Evolutionary conservation across 768 basidiomycete species (phyloP), one percentile per base, ranked within the genome.

Genomic region (Amanita pseudoporphyria): DNA sequence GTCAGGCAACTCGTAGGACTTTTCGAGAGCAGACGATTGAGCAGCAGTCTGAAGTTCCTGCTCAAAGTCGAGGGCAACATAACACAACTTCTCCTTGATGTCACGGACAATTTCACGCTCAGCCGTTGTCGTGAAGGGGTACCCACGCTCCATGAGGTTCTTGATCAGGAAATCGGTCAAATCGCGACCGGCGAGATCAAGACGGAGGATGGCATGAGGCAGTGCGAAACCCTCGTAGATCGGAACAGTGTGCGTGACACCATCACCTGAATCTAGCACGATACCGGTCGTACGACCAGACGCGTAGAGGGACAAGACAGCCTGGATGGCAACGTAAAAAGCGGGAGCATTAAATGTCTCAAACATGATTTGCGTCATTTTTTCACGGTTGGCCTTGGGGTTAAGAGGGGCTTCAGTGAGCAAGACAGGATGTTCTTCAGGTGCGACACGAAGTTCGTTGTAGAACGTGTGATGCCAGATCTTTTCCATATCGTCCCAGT

Each of bases 401-500:
- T 94, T 94, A 57, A 91, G 78, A 16, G 90, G 89, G 24, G 90
- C 90, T 69, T 94, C 90, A 53, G 90, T 94, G 63, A 92, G 75
- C 51, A 94, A 77, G 58, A 92, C 84, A 54, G 90, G 90, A 74
- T 92, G 87, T 73, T 91, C 88, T 67, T 93, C 88, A 24, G 90
- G 89, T 3, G 88, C 89, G 58, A 93, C 88, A 71, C 89, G 88
- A 53, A 91, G 82, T 68, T 91, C 90, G 65, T 93, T 93, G 80
- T 90, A 94, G 71, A 94, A 95, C 28, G 92, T 93, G 74, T 94
- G 91, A 67, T 93, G 90, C 91, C 91, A 95, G 66, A 94, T 94
- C 73, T 94, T 93, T 74, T 95, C 93, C 91, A 94, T 94, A 70
- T 94, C 92, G 61, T 94, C 93, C 93, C 93, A 96, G 81, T 96